These are phyloP conservation scores for Aspergillus conjunctus DNA, from an alignment of 495 filamentous ascomycete genomes.

Conservation along the genomic window DNA sequence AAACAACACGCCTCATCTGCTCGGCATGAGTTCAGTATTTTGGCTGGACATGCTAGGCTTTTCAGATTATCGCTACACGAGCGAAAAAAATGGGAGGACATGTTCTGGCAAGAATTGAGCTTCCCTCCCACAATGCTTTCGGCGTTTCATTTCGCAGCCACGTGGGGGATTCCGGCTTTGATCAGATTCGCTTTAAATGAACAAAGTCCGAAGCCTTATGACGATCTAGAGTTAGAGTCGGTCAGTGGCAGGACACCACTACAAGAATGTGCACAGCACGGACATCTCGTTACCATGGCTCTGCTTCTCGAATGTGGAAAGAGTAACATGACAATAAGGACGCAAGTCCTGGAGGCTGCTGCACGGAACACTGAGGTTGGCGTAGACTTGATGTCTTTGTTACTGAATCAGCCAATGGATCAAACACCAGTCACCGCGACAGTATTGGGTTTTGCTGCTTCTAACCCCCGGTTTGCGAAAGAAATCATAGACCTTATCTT, in stretches of 20 bases:
- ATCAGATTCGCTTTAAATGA: neutral
- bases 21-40: neutral
- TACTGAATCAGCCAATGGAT: neutral
- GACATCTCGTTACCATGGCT: neutral
- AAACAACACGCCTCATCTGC: neutral
- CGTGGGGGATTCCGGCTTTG: neutral
- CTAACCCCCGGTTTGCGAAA: neutral
- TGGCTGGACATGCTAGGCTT: neutral
- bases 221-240: neutral
- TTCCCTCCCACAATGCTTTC: neutral
- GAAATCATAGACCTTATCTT: neutral
- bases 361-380: slow-evolving; percentile 1
- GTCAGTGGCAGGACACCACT: neutral
- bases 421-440: neutral
- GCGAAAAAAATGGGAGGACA: neutral
- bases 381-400: neutral
- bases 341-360: neutral
- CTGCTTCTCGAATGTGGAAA: neutral
- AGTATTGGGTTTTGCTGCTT: neutral
- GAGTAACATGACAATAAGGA: neutral
- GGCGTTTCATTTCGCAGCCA: neutral
- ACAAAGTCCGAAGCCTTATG: neutral
- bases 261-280: neutral
- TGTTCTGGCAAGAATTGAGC: neutral
- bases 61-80: neutral